Evolutionary conservation across 371 early-diverging fungal species (phyloP).

Genomic region (Mortierella sp.): DNA sequence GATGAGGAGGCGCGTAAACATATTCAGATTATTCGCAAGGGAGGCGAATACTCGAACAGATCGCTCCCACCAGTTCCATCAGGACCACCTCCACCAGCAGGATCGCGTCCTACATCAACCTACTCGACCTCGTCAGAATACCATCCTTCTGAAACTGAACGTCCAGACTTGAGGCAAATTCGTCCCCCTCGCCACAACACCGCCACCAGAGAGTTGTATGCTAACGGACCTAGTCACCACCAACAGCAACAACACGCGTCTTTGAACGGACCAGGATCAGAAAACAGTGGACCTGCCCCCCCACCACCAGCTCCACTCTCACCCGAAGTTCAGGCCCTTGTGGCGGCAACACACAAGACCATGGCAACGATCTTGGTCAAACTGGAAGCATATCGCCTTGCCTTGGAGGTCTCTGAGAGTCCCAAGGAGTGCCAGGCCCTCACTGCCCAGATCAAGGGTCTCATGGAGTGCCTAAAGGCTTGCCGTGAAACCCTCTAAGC

Average conservation of each 20-base stretch:
- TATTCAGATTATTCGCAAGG: conserved; percentile 54
- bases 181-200: conserved; percentile 15
- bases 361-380: conserved; percentile 53
- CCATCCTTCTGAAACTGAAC: conserved; percentile 23
- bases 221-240: background rate
- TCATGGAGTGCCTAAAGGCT: conserved; percentile 57
- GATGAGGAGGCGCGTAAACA: conserved; percentile 50
- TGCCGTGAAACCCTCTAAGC: conserved; percentile 48
- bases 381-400: conserved; percentile 44
- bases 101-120: conserved; percentile 39
- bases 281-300: conserved; percentile 24
- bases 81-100: conserved; percentile 1
- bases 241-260: background rate
- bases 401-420: conserved; percentile 47
- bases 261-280: background rate
- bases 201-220: conserved; percentile 11
- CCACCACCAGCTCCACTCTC: conserved; percentile 37
- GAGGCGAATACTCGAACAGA: conserved; percentile 43
- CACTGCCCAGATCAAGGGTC: conserved; percentile 52
- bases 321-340: conserved; percentile 49
- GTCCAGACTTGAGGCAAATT: conserved; percentile 6
- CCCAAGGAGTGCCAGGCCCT: conserved; percentile 52
- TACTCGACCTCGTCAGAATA: conserved; percentile 52
- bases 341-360: conserved; percentile 51
- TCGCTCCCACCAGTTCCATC: conserved; percentile 53